Base-by-base conservation (phyloP, 805 yeast genomes). In the Metschnikowia colocasiae region DNA sequence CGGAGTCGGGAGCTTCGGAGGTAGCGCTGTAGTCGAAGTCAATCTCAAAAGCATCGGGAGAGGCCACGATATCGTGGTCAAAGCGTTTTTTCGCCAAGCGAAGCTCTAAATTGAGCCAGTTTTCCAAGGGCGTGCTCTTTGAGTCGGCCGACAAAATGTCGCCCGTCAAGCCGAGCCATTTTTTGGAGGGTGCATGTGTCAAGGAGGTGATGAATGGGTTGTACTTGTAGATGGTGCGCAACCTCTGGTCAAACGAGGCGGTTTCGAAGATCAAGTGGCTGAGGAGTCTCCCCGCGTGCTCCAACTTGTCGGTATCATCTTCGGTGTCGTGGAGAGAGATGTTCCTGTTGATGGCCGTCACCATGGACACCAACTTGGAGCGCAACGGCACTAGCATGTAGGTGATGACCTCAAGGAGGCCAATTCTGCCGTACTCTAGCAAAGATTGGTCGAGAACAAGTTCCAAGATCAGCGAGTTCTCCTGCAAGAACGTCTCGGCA, bases 241-340 rank as follows among this genome's bases (percentile, higher is more conserved):
- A 53, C 23, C 71, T 61, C 38, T 71, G 76, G 58, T 84, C 90
- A 59, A 83, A 84, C 9, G 74, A 69, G 39, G 81, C 73, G 5
- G 80, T 59, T 56, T 84, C 87, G 43, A 68, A 70, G 6, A 84
- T 73, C 30, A 82, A 62, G 63, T 85, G 89, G 26, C 82, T 75
- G 27, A 83, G 62, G 9, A 80, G 60, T 20, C 77, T 62, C 0
- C 82, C 81, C 42, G 73, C 65, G 19, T 62, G 67, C 35, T 70
- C 74, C 35, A 54, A 25, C 36, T 40, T 40, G 19, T 30, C 29
- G 2, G 49, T 29, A 2, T 46, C 42, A 6, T 43, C 56, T 9
- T 45, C 56, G 2, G 55, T 45, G 15, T 55, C 56, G 10, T 56
- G 51, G 13, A 45, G 48, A 18, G 50, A 54, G 19, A 67, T 59